Percentiles rank a stretch among this genome's conserved stretches.
These are phyloP conservation scores for Blumeria hordei DNA, from an alignment of 2,329 filamentous ascomycete genomes.

Conservation along the genomic window DNA sequence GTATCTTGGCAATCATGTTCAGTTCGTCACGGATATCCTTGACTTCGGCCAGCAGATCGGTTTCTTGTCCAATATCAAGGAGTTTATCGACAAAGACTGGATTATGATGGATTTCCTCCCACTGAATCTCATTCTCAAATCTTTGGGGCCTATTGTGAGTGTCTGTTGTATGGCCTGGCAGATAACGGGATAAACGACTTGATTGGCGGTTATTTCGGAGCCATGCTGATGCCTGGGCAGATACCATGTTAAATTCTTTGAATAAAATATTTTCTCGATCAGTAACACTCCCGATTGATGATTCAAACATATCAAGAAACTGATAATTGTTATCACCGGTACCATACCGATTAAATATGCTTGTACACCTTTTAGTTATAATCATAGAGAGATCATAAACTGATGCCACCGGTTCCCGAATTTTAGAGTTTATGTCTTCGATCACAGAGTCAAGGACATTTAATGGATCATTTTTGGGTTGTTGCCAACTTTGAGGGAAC, in stretches of 20 bases:
- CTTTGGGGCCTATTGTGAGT: neutral
- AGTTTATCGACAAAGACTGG: slow-evolving; percentile 12
- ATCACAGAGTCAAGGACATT: slow-evolving; percentile 18
- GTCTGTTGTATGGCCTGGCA: neutral
- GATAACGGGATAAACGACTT: slow-evolving; percentile 4
- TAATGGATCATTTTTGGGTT: slow-evolving; percentile 19
- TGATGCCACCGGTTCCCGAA: slow-evolving; percentile 16
- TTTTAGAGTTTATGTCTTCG: slow-evolving; percentile 12
- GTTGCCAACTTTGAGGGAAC: slow-evolving; percentile 12
- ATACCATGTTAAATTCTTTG: slow-evolving; percentile 4
- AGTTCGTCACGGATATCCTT: slow-evolving; percentile 25
- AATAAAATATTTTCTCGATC: too few relatives aligned
- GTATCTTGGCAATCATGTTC: slow-evolving; percentile 21
- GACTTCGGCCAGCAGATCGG: slow-evolving; percentile 20
- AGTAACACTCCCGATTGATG: too few relatives aligned
- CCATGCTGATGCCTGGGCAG: slow-evolving; percentile 10
- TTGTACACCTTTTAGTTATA: slow-evolving; percentile 18
- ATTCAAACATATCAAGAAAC: too few relatives aligned
- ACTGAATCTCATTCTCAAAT: slow-evolving; percentile 6
- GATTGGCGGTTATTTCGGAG: slow-evolving; percentile 7
- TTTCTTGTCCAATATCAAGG: slow-evolving; percentile 21
- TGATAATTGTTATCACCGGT: slow-evolving; percentile 9
- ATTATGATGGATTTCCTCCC: slow-evolving; percentile 7
- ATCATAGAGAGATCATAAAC: slow-evolving; percentile 21
- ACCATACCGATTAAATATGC: slow-evolving; percentile 18